Percentiles rank a stretch among this genome's conserved stretches.
phyloP scores from a whole-genome alignment of 2,329 filamentous ascomycete genomes.

The Monosporascus sp. region DNA sequence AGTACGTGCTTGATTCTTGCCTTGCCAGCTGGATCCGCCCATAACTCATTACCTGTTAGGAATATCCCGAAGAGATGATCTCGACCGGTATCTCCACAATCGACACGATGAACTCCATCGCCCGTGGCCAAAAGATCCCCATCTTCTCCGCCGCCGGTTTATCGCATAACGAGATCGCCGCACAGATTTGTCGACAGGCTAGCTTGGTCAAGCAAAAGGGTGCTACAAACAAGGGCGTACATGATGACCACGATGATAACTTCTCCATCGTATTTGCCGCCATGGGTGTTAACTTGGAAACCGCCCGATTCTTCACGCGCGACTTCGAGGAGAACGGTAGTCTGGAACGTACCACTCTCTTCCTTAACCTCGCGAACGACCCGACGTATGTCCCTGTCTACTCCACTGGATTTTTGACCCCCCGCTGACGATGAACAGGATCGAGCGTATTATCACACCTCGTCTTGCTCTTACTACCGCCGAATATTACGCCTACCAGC shows the following conservation, averaged over 20 bases:
- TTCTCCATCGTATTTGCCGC: conserved; percentile 99
- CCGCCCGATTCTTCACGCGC: conserved; percentile 93
- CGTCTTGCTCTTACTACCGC: conserved; percentile 96
- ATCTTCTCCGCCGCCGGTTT: conserved; percentile 98
- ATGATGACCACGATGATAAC: conserved; percentile 97
- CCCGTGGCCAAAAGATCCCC: conserved; percentile 98
- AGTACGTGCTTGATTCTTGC: conserved; percentile 47
- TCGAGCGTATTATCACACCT: conserved; percentile 99
- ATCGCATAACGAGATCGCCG: conserved; percentile 98
- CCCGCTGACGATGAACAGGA: conserved; percentile 46
- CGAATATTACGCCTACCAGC: conserved; percentile 99
- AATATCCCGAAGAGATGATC: conserved; percentile 99
- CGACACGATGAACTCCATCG: conserved; percentile 97
- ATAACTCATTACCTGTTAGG: conserved; percentile 43
- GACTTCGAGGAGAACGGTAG: conserved; percentile 99
- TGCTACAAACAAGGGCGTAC: conserved; percentile 82
- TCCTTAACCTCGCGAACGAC: conserved; percentile 98
- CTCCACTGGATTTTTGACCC: neutral
- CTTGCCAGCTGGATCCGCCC: neutral
- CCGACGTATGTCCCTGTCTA: conserved; percentile 65
- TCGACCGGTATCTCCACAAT: conserved; percentile 98
- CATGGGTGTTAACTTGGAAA: conserved; percentile 99
- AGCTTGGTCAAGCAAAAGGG: conserved; percentile 77
- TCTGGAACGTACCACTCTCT: conserved; percentile 93
- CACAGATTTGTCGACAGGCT: conserved; percentile 96